Conservation (phyloP, 179 eudicot species). For the Patellifolia procumbens region DNA sequence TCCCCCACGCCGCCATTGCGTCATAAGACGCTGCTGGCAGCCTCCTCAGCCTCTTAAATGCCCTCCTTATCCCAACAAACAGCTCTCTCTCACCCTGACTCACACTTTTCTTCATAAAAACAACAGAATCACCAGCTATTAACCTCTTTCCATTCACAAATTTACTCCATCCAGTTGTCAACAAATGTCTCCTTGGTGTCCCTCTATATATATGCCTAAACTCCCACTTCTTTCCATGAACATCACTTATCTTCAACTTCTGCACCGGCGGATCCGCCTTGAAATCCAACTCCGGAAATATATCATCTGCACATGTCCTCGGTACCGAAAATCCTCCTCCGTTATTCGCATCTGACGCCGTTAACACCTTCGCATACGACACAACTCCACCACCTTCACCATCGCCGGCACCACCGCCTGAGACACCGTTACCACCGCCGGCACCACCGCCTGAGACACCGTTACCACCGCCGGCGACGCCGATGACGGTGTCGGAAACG, state of each 20-base stretch:
- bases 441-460: no score
- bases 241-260: slow-evolving; percentile 46
- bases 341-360: slow-evolving; percentile 80
- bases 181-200: slow-evolving; percentile 73
- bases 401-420: no score
- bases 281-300: slow-evolving; percentile 61
- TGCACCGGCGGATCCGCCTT: slow-evolving; percentile 72
- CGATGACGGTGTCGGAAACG: no score
- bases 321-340: slow-evolving; percentile 96
- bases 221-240: slow-evolving; percentile 47
- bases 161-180: slow-evolving; percentile 88
- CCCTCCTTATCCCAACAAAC: slow-evolving; percentile 64
- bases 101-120: slow-evolving; percentile 56
- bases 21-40: not conserved
- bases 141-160: slow-evolving; percentile 71
- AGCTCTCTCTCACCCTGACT: slow-evolving; percentile 35
- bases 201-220: slow-evolving; percentile 85
- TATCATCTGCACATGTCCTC: slow-evolving; percentile 65
- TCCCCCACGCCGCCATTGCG: not conserved
- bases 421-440: no score
- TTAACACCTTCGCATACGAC: slow-evolving; percentile 66
- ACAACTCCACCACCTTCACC: slow-evolving; percentile 28
- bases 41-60: slow-evolving; percentile 19
- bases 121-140: slow-evolving; percentile 71
- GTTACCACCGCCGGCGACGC: no score